Conservation (phyloP, 371 early-diverging fungal species). For the Entomophthora muscae region DNA sequence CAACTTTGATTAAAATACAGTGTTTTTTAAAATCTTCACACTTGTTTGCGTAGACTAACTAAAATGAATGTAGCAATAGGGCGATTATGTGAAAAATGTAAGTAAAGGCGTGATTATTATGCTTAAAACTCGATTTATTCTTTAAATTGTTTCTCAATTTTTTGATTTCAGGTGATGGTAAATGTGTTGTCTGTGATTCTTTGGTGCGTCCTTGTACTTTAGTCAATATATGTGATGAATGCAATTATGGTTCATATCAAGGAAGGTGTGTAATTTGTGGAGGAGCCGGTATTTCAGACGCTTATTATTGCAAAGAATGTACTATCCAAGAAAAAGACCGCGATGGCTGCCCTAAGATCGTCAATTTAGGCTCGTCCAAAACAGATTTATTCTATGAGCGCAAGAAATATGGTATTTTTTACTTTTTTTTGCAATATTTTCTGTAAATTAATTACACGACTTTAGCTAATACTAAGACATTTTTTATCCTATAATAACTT, state of each 20-base stretch:
- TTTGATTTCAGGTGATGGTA: conserved; percentile 42
- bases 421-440: no score
- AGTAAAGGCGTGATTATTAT: neutral
- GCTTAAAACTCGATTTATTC: neutral
- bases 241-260: conserved; percentile 83
- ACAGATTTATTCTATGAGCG: conserved; percentile 83
- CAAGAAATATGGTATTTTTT: conserved; percentile 81
- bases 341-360: conserved; percentile 95
- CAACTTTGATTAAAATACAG: no score
- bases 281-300: conserved; percentile 81
- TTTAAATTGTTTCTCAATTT: neutral
- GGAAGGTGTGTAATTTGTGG: conserved; percentile 90
- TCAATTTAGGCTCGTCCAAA: conserved; percentile 65
- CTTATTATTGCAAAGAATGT: conserved; percentile 90
- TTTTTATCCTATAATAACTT: no score
- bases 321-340: conserved; percentile 84
- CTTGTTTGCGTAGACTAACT: neutral
- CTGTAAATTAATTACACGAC: no score
- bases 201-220: conserved; percentile 27
- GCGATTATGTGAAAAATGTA: conserved; percentile 78
- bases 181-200: conserved; percentile 91
- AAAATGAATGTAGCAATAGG: conserved; percentile 50
- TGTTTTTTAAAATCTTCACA: neutral
- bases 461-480: no score
- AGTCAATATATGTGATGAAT: conserved; percentile 91